Base-by-base conservation (phyloP, 78 protist genomes). In the Dictyostelium capitatum region DNA sequence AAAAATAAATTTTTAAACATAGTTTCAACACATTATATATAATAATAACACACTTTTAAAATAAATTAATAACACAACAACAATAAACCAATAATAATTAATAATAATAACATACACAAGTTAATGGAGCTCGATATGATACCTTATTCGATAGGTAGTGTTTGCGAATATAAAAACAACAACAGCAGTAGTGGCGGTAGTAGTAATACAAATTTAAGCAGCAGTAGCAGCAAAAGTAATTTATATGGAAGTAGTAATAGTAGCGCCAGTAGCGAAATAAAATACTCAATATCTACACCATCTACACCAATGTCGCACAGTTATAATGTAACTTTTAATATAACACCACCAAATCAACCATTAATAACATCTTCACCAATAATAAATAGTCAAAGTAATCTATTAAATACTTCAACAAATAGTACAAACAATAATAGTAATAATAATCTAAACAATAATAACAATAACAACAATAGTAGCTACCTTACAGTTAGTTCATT, bases 101-200 rank as follows among this genome's bases (percentile, higher is more conserved):
- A 2, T 59, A 59, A 59, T 59, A 59, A 8, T 59, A 59, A 59
- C 19, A 70, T 19, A 12, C 12, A 67, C 2, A 15, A 37, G 19
- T 72, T 72, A 41, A 72, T 72, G 89, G 89, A 82, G 54, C 78
- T 82, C 50, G 89, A 82, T 51, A 69, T 82, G 80, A 82, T 82
- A 65, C 89, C 89, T 1, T 47, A 47, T 17, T 28, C 83, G 12
- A 17, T 78, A 19, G 11, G 70, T 78, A 53, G 83, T 53, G 64
- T 53, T 19, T 78, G 64, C 41, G 83, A 82, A 53, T 51, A 69
- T 12, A 46, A 69, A 41, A 67, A 14, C 56, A 51, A 47, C 46
- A 65, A 12, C 80, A 47, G n/a, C 46, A 75, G 32, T 67, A 67
- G 47, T 32, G 23, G 74, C 37, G 28, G 30, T 32, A 67, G 43